Conservation (phyloP, 2,329 filamentous ascomycete species). For the Ambrosiella beaveri region DNA sequence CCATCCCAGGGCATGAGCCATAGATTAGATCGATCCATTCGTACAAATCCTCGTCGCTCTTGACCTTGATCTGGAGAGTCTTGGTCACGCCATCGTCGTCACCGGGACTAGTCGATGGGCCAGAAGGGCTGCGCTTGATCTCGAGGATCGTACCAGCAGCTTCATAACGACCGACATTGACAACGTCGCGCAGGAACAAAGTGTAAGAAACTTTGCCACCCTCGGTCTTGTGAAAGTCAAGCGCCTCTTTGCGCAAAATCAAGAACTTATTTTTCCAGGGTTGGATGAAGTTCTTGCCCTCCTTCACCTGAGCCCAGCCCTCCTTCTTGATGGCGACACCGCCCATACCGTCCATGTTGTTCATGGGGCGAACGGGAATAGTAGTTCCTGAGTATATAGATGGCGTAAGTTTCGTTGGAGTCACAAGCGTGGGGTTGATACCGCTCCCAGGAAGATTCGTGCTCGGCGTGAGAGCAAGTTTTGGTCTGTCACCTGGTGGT, state of each 20-base stretch:
- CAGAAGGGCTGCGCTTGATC: slow-evolving; percentile 60
- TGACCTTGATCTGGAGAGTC: slow-evolving; percentile 80
- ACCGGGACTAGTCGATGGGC: slow-evolving; percentile 50
- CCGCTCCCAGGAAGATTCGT: slow-evolving; percentile 61
- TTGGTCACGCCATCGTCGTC: slow-evolving; percentile 67
- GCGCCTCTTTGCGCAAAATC: slow-evolving; percentile 76
- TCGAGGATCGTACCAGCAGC: slow-evolving; percentile 86
- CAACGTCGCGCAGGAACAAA: slow-evolving; percentile 70
- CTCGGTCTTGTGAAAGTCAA: slow-evolving; percentile 89
- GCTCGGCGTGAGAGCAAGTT: slow-evolving; percentile 62
- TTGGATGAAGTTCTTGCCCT: slow-evolving; percentile 71
- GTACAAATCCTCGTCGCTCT: slow-evolving; percentile 91
- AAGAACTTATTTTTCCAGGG: slow-evolving; percentile 84
- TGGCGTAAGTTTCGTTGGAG: slow-evolving; percentile 39
- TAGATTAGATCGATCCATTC: slow-evolving; percentile 99
- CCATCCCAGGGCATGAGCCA: slow-evolving; percentile 90
- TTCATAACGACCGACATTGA: slow-evolving; percentile 80
- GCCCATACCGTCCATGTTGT: slow-evolving; percentile 43
- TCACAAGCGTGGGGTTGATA: slow-evolving; percentile 54
- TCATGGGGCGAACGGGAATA: slow-evolving; percentile 47
- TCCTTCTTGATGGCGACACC: slow-evolving; percentile 64
- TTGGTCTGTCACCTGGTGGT: slow-evolving; percentile 69
- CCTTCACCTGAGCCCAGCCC: slow-evolving; percentile 73
- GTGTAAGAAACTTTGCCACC: slow-evolving; percentile 76
- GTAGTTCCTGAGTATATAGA: slow-evolving; percentile 55